A percentile compares a stretch with the other conserved stretches of the same genome.
Evolutionary conservation across 495 filamentous ascomycete species (phyloP).

Genomic region (Clohesyomyces aquaticus): DNA sequence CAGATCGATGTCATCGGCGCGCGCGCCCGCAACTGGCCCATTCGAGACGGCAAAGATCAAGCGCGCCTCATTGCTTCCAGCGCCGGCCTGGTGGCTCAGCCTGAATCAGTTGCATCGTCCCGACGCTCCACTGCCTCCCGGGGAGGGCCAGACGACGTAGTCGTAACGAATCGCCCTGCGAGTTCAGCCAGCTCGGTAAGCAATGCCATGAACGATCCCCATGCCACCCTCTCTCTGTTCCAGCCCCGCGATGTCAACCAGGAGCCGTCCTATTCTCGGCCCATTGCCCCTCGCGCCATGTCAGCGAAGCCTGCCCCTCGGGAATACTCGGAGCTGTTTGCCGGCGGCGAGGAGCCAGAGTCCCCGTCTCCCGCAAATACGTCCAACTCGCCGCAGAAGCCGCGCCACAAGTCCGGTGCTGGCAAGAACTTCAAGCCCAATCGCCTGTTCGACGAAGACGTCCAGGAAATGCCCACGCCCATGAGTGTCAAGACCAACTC

Average conservation of each 20-base stretch:
- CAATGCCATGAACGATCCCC: conserved; percentile 64
- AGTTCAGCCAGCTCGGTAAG: conserved; percentile 54
- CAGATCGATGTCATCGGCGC: conserved; percentile 91
- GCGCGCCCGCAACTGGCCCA: conserved; percentile 88
- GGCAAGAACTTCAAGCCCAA: conserved; percentile 71
- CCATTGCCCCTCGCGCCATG: conserved; percentile 57
- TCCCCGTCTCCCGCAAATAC: conserved; percentile 34
- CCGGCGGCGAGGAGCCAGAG: conserved; percentile 50
- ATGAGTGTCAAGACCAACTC: conserved; percentile 65
- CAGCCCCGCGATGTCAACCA: conserved; percentile 60
- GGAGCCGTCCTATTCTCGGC: conserved; percentile 48
- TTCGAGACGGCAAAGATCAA: conserved; percentile 87
- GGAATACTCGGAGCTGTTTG: conserved; percentile 67
- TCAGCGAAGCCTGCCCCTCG: conserved; percentile 66
- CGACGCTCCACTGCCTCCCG: conserved; percentile 31
- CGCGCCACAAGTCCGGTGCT: conserved; percentile 64
- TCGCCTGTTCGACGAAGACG: conserved; percentile 70
- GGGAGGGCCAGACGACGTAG: conserved; percentile 32
- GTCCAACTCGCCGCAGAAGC: conserved; percentile 55
- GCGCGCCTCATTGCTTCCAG: conserved; percentile 66
- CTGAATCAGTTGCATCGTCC: conserved; percentile 29
- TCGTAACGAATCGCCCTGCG: conserved; percentile 46
- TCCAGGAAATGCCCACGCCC: conserved; percentile 47
- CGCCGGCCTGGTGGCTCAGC: conserved; percentile 34
- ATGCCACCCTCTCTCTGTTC: conserved; percentile 77